Evolutionary conservation across 345 rosid species (phyloP).

Genomic region (Crucihimalaya himalaica): DNA sequence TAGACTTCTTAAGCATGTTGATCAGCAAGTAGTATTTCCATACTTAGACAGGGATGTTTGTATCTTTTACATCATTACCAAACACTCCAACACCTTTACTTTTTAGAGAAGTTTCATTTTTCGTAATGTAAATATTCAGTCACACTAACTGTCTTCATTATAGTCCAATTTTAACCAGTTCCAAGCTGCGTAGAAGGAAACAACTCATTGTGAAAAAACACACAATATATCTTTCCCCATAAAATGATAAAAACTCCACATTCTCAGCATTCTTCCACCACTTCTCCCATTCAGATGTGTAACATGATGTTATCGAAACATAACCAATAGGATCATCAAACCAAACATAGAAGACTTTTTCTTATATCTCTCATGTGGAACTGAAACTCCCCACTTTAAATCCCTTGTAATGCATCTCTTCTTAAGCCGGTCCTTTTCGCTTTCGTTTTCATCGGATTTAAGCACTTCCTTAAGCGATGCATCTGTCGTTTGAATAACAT

Average conservation of each 20-base stretch:
- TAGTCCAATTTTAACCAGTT: constrained; percentile 86
- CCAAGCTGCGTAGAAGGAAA: constrained; percentile 93
- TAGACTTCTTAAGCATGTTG: constrained; percentile 83
- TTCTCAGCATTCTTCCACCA: constrained; percentile 98
- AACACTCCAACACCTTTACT: constrained; percentile 94
- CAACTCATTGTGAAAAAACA: constrained; percentile 91
- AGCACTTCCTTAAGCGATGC: constrained; percentile 54
- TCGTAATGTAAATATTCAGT: constrained; percentile 89
- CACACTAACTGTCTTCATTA: constrained; percentile 91
- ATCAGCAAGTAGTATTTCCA: constrained; percentile 93
- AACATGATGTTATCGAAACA: constrained; percentile 78
- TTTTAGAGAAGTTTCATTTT: constrained; percentile 92
- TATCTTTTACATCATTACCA: constrained; percentile 91
- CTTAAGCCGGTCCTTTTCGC: constrained; percentile 65
- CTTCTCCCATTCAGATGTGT: constrained; percentile 87
- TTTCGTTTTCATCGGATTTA: too few relatives aligned
- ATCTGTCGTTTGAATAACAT: constrained; percentile 77
- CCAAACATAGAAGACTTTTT: constrained; percentile 96
- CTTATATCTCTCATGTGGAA: constrained; percentile 77
- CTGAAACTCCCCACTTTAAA: constrained; percentile 99
- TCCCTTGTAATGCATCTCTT: constrained; percentile 87
- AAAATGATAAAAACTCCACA: constrained; percentile 87
- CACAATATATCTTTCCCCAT: constrained; percentile 97
- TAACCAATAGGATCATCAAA: constrained; percentile 98
- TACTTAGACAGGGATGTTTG: constrained; percentile 84